phyloP scores from a whole-genome alignment of 345 rosid species.

The Gossypium turneri region DNA sequence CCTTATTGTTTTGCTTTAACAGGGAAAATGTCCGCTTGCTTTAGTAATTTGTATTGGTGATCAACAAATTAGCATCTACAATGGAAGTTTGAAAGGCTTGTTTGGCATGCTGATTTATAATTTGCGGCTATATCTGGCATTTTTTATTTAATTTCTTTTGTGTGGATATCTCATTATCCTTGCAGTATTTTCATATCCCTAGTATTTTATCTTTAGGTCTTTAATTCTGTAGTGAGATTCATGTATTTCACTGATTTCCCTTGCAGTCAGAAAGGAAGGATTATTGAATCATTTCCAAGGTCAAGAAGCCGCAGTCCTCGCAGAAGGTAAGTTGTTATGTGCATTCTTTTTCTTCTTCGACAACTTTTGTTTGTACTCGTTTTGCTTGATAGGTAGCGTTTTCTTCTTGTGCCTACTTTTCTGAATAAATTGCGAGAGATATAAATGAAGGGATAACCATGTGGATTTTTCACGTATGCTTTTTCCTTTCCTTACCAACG shows the following conservation, averaged over 20 bases:
- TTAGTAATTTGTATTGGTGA: neutral
- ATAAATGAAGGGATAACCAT: neutral
- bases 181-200: neutral
- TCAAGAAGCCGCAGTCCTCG: conserved; percentile 59
- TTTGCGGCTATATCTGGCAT: neutral
- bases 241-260: neutral
- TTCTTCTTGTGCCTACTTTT: neutral
- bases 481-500: neutral
- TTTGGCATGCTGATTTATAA: neutral
- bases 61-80: neutral
- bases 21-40: neutral
- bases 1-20: neutral
- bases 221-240: neutral
- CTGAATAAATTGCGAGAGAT: neutral
- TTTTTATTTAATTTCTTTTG: neutral
- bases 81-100: neutral
- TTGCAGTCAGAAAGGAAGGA: conserved; percentile 48
- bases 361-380: neutral
- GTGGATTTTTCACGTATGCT: neutral
- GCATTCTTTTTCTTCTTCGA: neutral
- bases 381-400: neutral
- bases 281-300: conserved; percentile 42
- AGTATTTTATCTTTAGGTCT: neutral
- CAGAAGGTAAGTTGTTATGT: conserved; percentile 25
- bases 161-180: neutral